Percentiles rank a stretch among this genome's conserved stretches.
These are phyloP conservation scores for Brassica juncea DNA, from an alignment of 345 rosid genomes.

Conservation along the genomic window DNA sequence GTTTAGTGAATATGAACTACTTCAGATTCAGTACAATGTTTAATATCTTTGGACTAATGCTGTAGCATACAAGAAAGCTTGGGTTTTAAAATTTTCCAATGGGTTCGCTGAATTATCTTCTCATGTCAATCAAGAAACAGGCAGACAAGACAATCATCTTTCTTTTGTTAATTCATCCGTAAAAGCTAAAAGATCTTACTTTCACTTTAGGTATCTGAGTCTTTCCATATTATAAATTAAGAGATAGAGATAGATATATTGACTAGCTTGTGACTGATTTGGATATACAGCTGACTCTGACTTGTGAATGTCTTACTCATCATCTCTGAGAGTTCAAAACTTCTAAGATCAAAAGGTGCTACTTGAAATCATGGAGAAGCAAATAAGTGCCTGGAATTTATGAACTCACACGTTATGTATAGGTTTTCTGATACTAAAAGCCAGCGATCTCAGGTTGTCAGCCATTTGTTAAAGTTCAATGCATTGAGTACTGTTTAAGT, in stretches of 20 bases:
- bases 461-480: not conserved
- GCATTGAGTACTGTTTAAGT: conserved; percentile 24
- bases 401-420: conserved; percentile 3
- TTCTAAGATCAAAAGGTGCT: not conserved
- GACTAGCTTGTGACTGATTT: not conserved
- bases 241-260: not conserved
- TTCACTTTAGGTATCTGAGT: not conserved
- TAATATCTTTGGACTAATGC: not conserved
- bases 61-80: not conserved
- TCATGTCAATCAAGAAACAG: not conserved
- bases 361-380: not conserved
- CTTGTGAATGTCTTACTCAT: not conserved
- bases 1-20: not conserved
- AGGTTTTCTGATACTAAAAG: conserved; percentile 10
- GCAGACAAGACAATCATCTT: not conserved
- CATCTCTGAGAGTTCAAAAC: not conserved
- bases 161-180: not conserved
- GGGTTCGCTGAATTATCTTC: not conserved
- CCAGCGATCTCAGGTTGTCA: not conserved
- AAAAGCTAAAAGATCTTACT: not conserved
- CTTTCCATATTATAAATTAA: not conserved
- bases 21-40: not conserved
- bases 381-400: not conserved
- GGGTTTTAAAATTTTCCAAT: not conserved
- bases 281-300: not conserved